Base-by-base conservation (phyloP, 352 stramenopile genomes). In the Pythium coloratum region DNA sequence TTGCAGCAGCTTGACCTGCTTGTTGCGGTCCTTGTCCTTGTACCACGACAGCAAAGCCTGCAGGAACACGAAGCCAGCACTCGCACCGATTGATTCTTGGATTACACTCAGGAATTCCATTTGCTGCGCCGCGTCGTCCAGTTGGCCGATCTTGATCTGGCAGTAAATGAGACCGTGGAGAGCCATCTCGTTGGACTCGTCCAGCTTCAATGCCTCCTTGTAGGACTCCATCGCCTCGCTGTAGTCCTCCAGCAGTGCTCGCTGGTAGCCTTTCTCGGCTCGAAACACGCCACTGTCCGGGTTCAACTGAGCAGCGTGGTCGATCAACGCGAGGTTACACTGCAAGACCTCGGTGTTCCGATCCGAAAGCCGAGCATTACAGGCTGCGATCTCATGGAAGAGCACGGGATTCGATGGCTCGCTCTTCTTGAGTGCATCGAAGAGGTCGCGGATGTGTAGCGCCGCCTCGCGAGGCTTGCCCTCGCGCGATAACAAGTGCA, bases 91-190 rank as follows among this genome's bases (percentile, higher is more conserved):
- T 36, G 72, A 95, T 75, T 96, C 87, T 47, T 97, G 90, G 60
- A 98, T 91, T 12, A 97, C 85, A 26, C 76, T 88, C 4, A 98
- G 67, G 62, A 98, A 96, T 53, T 98, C 93, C 76, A 98, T 91
- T 65, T 98, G 93, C 68, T 96, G 84, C 0, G 86, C 86, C 1
- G 93, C 93, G 59, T 98, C 92, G 51, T 97, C 89, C 6, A 96
- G 68, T 57, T 94, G 77, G 6, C 88, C 89, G 4, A 92, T 65
- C 53, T 93, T 94, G 66, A 98, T 85, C 70, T 98, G 92, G 69
- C 90, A 97, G 73, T 96, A 97, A 65, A 98, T 97, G 49, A 96
- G 76, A 0, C 91, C 92, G 46, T 94, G 82, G 6, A 98, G 77
- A n/a, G 92, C 92, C 55, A 82, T 77, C 47, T 95, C 81, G 69